Conservation (phyloP, 1,284 basidiomycete species). For the Ganoderma sinense region DNA sequence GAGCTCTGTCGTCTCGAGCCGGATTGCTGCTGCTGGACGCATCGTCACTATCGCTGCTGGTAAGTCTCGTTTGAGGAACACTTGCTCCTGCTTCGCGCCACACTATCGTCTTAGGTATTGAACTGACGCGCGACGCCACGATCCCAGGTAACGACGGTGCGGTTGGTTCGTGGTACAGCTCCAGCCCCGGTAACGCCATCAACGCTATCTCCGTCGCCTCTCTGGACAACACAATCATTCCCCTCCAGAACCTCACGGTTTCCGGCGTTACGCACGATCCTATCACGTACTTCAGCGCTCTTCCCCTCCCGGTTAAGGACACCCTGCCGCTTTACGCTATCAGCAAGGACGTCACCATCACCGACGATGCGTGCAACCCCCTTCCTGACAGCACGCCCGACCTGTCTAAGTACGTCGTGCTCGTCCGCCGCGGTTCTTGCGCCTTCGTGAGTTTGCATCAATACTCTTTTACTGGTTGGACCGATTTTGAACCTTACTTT, state of each 20-base stretch:
- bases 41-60: constrained; percentile 62
- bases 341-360: constrained; percentile 50
- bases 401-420: constrained; percentile 53
- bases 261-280: constrained; percentile 49
- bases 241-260: constrained; percentile 49
- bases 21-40: constrained; percentile 57
- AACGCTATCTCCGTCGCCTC: constrained; percentile 57
- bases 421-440: constrained; percentile 62
- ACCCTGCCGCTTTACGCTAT: constrained; percentile 51
- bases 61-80: constrained; percentile 13
- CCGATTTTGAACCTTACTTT: constrained; percentile 9
- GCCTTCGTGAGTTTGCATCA: constrained; percentile 46
- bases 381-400: constrained; percentile 61
- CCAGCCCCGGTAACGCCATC: constrained; percentile 57
- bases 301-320: constrained; percentile 46
- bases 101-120: not conserved
- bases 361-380: constrained; percentile 61
- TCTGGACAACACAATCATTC: constrained; percentile 54
- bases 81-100: not conserved
- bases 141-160: constrained; percentile 45
- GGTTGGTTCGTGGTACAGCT: constrained; percentile 56
- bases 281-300: constrained; percentile 49
- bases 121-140: not conserved
- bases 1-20: constrained; percentile 59
- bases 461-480: constrained; percentile 13